A percentile compares a stretch with the other conserved stretches of the same genome.
phyloP scores from a whole-genome alignment of 1,284 basidiomycete species.

The Apiotrichum akiyoshidainum region DNA sequence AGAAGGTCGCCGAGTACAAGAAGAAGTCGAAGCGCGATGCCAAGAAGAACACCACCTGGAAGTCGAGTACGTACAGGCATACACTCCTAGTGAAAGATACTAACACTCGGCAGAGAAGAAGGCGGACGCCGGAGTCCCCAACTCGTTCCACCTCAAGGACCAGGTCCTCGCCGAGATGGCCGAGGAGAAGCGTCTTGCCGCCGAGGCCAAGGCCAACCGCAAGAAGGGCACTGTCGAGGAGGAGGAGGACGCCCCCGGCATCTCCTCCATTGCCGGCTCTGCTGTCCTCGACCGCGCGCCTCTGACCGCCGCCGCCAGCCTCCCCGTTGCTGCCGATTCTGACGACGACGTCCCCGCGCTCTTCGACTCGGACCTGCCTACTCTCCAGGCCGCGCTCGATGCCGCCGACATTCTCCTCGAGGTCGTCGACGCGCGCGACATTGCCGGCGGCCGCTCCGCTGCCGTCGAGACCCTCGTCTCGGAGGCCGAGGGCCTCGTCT shows the following conservation, averaged over 20 bases:
- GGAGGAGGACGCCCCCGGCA: constrained; percentile 44
- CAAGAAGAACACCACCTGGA: constrained; percentile 85
- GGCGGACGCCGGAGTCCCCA: constrained; percentile 94
- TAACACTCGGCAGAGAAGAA: constrained; percentile 60
- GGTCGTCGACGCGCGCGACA: constrained; percentile 82
- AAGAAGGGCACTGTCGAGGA: constrained; percentile 32
- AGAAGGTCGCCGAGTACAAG: constrained; percentile 72
- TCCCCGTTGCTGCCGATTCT: constrained; percentile 4
- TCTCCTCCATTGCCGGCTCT: constrained; percentile 26
- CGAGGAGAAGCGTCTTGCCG: constrained; percentile 68
- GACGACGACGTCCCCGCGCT: constrained; percentile 58
- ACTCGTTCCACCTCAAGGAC: constrained; percentile 95
- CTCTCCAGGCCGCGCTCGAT: constrained; percentile 70
- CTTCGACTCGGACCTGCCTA: constrained; percentile 65
- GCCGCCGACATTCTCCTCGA: constrained; percentile 78
- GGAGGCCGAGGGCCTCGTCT: constrained; percentile 49
- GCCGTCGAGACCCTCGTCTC: constrained; percentile 62
- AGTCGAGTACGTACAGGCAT: constrained; percentile 68
- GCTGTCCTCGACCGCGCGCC: constrained; percentile 27
- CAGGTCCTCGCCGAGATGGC: constrained; percentile 88
- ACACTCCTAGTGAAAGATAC: background rate
- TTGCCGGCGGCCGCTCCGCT: constrained; percentile 64
- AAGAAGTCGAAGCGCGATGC: constrained; percentile 74
- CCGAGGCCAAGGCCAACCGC: constrained; percentile 8
- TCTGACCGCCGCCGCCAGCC: constrained; percentile 14